These are phyloP conservation scores for Colletotrichum cuscutae DNA, from an alignment of 2,329 filamentous ascomycete species.

Conservation along the genomic window DNA sequence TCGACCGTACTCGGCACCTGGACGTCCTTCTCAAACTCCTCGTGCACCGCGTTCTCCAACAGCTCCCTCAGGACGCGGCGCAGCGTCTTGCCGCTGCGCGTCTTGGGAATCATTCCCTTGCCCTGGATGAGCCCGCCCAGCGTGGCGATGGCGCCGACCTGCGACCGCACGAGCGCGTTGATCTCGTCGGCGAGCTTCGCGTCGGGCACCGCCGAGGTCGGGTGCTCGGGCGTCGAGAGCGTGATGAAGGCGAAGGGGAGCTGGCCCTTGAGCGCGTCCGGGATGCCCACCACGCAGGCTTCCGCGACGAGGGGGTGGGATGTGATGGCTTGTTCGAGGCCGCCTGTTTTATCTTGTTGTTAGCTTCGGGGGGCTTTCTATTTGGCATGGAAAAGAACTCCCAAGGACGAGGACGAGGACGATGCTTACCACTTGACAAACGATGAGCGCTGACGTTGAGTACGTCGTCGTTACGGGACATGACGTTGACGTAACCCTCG, in stretches of 20 bases:
- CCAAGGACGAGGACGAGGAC: background rate
- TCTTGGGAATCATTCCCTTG: slow-evolving; percentile 90
- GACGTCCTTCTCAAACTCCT: slow-evolving; percentile 77
- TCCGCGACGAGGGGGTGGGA: slow-evolving; percentile 83
- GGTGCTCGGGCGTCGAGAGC: slow-evolving; percentile 58
- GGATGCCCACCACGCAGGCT: slow-evolving; percentile 86
- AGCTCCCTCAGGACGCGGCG: slow-evolving; percentile 84
- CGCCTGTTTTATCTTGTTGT: slow-evolving; percentile 60
- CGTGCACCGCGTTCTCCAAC: slow-evolving; percentile 82
- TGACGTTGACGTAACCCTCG: slow-evolving; percentile 74
- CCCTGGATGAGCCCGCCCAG: slow-evolving; percentile 89
- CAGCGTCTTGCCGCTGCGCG: slow-evolving; percentile 90
- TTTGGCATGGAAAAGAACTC: no score
- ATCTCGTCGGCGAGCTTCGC: slow-evolving; percentile 66
- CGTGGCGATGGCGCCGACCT: slow-evolving; percentile 88
- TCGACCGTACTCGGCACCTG: slow-evolving; percentile 87
- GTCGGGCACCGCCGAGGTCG: slow-evolving; percentile 60
- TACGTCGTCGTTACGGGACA: slow-evolving; percentile 81
- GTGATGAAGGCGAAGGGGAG: slow-evolving; percentile 91
- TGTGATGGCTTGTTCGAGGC: slow-evolving; percentile 91
- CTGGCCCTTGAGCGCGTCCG: slow-evolving; percentile 88
- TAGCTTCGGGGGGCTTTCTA: background rate
- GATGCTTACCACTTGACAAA: slow-evolving; percentile 79
- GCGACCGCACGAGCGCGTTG: slow-evolving; percentile 76
- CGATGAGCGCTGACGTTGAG: slow-evolving; percentile 97